Conservation (phyloP, 2,329 filamentous ascomycete species). For the Fusarium compactum region DNA sequence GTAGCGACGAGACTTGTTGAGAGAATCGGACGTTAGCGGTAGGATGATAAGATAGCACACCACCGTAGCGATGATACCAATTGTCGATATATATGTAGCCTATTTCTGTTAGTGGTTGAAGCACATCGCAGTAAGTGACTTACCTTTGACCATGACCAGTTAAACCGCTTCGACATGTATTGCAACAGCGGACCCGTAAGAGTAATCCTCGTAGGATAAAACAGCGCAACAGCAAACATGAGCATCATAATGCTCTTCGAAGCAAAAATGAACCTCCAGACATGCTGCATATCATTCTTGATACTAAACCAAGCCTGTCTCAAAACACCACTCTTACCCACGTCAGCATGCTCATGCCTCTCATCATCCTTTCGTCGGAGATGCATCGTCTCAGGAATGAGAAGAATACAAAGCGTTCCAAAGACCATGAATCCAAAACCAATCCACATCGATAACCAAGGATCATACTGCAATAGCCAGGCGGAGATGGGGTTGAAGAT, state of each 20-base stretch:
- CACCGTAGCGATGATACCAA: constrained; percentile 55
- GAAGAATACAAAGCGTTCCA: constrained; percentile 47
- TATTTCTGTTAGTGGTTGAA: constrained; percentile 16
- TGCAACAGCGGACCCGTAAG: constrained; percentile 59
- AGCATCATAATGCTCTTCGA: constrained; percentile 56
- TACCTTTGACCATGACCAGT: constrained; percentile 61
- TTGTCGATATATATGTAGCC: constrained; percentile 58
- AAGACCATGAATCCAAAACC: constrained; percentile 50
- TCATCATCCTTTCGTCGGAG: constrained; percentile 50
- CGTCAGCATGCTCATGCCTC: constrained; percentile 12
- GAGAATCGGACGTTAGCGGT: constrained; percentile 50
- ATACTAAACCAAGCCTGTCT: constrained; percentile 45
- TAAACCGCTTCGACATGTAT: constrained; percentile 65
- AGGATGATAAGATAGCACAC: constrained; percentile 55
- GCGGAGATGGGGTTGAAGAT: constrained; percentile 57
- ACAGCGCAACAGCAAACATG: constrained; percentile 50
- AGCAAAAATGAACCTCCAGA: constrained; percentile 56
- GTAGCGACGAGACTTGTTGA: constrained; percentile 46
- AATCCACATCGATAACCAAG: constrained; percentile 57
- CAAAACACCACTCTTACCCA: constrained; percentile 30
- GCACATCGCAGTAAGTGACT: not conserved
- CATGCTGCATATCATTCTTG: constrained; percentile 51
- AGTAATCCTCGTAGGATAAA: constrained; percentile 49
- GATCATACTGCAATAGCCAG: constrained; percentile 53
- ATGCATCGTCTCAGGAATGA: constrained; percentile 59